phyloP scores from a whole-genome alignment of 2,329 filamentous ascomycete genomes.

The Fusarium mexicanum region DNA sequence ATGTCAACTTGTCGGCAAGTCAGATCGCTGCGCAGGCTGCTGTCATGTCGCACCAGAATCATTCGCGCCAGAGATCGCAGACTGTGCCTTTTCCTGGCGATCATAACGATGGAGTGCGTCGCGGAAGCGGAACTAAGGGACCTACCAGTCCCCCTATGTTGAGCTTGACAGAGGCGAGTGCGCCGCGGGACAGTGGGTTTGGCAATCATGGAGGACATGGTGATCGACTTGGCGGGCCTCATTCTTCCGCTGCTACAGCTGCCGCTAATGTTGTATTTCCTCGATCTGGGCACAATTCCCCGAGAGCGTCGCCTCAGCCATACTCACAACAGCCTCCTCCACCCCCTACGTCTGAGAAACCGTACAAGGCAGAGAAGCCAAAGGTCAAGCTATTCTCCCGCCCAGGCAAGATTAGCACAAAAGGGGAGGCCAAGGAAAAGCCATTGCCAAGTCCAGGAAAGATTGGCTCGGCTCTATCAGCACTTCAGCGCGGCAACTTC shows the following conservation, averaged over 20 bases:
- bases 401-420: slow-evolving; percentile 78
- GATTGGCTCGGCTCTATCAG: slow-evolving; percentile 72
- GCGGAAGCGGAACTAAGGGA: slow-evolving; percentile 57
- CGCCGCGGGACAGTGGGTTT: slow-evolving; percentile 66
- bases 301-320: slow-evolving; percentile 51
- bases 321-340: slow-evolving; percentile 53
- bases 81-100: slow-evolving; percentile 71
- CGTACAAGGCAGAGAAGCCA: slow-evolving; percentile 71
- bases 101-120: slow-evolving; percentile 55
- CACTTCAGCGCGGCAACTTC: slow-evolving; percentile 72
- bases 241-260: slow-evolving; percentile 73
- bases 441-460: slow-evolving; percentile 78
- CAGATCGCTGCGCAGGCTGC: slow-evolving; percentile 84
- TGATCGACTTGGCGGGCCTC: slow-evolving; percentile 64
- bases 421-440: slow-evolving; percentile 72
- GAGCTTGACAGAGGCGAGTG: slow-evolving; percentile 72
- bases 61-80: slow-evolving; percentile 74
- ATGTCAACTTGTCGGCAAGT: slow-evolving; percentile 66
- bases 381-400: slow-evolving; percentile 86
- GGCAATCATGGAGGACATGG: slow-evolving; percentile 58
- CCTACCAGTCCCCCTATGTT: slow-evolving; percentile 70
- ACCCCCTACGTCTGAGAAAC: slow-evolving; percentile 63
- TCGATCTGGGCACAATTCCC: slow-evolving; percentile 66
- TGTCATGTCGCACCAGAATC: slow-evolving; percentile 70
- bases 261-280: slow-evolving; percentile 79